Conservation (phyloP, 2,329 filamentous ascomycete genomes). For the Beauveria sp. region DNA sequence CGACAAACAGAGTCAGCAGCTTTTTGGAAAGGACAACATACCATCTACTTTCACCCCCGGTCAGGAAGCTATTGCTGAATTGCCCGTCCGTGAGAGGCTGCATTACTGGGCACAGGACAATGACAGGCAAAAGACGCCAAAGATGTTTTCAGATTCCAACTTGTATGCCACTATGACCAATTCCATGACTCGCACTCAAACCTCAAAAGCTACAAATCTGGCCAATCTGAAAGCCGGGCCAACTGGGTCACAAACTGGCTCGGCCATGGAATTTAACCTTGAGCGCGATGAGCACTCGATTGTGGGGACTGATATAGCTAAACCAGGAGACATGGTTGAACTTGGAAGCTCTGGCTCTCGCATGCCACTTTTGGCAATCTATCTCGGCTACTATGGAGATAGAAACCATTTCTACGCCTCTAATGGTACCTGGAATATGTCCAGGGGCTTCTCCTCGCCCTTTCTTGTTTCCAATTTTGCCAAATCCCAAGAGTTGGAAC, state of each 20-base stretch:
- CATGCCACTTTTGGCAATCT: conserved; percentile 43
- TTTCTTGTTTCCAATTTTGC: conserved; percentile 45
- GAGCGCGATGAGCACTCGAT: conserved; percentile 4
- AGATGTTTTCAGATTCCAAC: conserved; percentile 13
- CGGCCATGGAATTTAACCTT: conserved; percentile 1
- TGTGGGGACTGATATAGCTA: conserved; percentile 7
- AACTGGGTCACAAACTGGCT: background rate
- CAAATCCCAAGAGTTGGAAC: conserved; percentile 31
- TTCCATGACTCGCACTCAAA: conserved; percentile 19
- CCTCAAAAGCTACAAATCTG: background rate
- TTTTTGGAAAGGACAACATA: background rate
- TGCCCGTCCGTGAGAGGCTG: conserved; percentile 33
- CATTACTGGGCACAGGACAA: conserved; percentile 34
- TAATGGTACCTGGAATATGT: conserved; percentile 42
- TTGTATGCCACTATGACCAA: conserved; percentile 21
- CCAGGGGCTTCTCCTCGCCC: conserved; percentile 33
- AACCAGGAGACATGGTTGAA: conserved; percentile 19
- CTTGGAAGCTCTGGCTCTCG: conserved; percentile 32
- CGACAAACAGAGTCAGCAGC: background rate
- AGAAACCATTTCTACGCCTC: conserved; percentile 47
- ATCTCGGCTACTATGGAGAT: conserved; percentile 42
- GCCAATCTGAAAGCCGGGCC: background rate
- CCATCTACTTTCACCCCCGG: background rate
- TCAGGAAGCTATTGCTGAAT: background rate
- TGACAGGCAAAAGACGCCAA: conserved; percentile 16